Evolutionary conservation across 768 basidiomycete species (phyloP).

Genomic region (Hemileccinum impolitum): DNA sequence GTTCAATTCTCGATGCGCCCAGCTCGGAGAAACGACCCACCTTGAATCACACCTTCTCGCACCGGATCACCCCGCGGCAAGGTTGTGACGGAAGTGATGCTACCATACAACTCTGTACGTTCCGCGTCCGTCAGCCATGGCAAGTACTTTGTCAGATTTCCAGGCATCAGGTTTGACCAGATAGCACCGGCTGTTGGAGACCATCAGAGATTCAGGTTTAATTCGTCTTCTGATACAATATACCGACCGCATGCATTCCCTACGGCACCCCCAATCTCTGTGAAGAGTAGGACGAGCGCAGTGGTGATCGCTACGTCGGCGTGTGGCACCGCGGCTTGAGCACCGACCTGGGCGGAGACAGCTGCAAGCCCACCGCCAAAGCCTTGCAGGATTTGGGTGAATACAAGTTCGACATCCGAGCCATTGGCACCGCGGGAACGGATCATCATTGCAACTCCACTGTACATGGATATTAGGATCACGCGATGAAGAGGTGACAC

Average conservation of each 20-base stretch:
- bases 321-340: slow-evolving; percentile 65
- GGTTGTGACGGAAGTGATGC: slow-evolving; percentile 48
- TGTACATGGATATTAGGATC: slow-evolving; percentile 14
- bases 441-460: slow-evolving; percentile 68
- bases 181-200: slow-evolving; percentile 62
- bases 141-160: slow-evolving; percentile 51
- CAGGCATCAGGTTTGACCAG: slow-evolving; percentile 67
- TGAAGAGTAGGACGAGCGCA: slow-evolving; percentile 62
- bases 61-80: slow-evolving; percentile 53
- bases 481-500: neutral
- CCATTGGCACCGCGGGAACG: slow-evolving; percentile 61
- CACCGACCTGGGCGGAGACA: slow-evolving; percentile 52
- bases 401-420: slow-evolving; percentile 53
- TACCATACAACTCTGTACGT: slow-evolving; percentile 49
- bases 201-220: neutral
- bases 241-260: slow-evolving; percentile 57
- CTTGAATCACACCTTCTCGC: slow-evolving; percentile 60
- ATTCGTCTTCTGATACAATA: slow-evolving; percentile 5
- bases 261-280: slow-evolving; percentile 65
- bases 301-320: slow-evolving; percentile 65
- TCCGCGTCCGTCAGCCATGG: slow-evolving; percentile 44
- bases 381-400: slow-evolving; percentile 70
- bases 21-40: slow-evolving; percentile 23
- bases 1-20: neutral
- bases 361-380: slow-evolving; percentile 71